phyloP scores from a whole-genome alignment of 257 asterid genomes.

The Anisodus acutangulus region DNA sequence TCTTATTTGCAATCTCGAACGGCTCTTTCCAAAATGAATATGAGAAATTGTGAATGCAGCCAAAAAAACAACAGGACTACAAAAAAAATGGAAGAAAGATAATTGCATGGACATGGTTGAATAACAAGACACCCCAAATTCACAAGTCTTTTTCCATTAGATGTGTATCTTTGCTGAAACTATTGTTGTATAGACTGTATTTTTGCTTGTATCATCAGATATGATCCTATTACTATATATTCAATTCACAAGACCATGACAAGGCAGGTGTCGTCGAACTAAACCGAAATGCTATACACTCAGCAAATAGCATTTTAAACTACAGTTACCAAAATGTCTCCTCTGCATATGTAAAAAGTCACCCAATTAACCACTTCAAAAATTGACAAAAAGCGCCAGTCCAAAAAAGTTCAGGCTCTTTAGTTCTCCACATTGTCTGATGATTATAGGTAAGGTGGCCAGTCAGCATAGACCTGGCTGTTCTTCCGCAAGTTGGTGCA shows the following conservation, averaged over 20 bases:
- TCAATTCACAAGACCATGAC: neutral
- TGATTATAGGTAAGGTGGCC: constrained; percentile 39
- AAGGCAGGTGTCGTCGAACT: neutral
- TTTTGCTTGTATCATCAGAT: neutral
- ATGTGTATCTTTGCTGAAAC: neutral
- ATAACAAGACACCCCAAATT: neutral
- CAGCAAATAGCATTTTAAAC: constrained; percentile 4
- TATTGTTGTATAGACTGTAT: neutral
- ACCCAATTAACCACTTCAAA: neutral
- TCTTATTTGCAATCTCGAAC: neutral
- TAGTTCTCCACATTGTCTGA: constrained; percentile 17
- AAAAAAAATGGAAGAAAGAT: neutral
- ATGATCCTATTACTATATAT: constrained; percentile 3
- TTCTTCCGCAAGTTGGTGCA: constrained; percentile 41
- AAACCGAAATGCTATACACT: neutral
- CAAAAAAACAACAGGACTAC: neutral
- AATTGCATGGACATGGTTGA: neutral
- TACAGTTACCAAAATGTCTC: neutral
- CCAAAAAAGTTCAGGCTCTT: neutral
- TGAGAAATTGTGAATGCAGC: no score
- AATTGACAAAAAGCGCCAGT: neutral
- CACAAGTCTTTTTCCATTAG: neutral
- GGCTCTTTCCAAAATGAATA: neutral
- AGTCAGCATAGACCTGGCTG: constrained; percentile 56
- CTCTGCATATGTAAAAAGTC: constrained; percentile 5